Evolutionary conservation across 179 eudicot species (phyloP).

Genomic region (Patellifolia procumbens): DNA sequence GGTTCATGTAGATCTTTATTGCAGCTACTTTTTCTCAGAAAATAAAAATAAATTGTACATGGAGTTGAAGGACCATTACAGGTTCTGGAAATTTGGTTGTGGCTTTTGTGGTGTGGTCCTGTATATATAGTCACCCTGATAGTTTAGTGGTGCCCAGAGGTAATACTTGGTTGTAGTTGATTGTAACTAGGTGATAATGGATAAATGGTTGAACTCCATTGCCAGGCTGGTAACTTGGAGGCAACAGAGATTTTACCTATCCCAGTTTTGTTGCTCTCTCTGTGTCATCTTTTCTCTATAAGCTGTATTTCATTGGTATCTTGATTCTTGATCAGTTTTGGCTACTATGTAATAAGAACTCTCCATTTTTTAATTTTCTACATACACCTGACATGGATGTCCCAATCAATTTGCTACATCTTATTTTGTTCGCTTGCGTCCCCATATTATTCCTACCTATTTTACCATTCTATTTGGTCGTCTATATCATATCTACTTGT

Average conservation of each 20-base stretch:
- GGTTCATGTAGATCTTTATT: constrained; percentile 15
- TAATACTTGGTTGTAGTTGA: constrained; percentile 4
- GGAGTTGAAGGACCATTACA: constrained; percentile 21
- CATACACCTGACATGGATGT: too few relatives aligned
- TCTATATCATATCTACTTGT: too few relatives aligned
- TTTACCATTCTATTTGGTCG: too few relatives aligned
- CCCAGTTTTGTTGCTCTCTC: constrained; percentile 3
- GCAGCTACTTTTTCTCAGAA: constrained; percentile 3
- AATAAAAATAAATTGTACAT: constrained; percentile 3
- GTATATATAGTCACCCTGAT: constrained; percentile 9
- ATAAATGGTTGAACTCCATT: constrained; percentile 13
- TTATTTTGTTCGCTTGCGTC: too few relatives aligned
- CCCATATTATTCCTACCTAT: too few relatives aligned
- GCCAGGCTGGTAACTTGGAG: constrained; percentile 29
- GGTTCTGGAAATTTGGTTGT: constrained; percentile 17
- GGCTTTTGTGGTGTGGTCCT: constrained; percentile 28
- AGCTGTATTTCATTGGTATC: not conserved
- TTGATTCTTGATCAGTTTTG: constrained; percentile 2
- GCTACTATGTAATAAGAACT: too few relatives aligned
- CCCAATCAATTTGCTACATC: too few relatives aligned
- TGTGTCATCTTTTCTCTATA: not conserved
- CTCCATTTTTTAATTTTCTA: too few relatives aligned
- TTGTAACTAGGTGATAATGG: constrained; percentile 18
- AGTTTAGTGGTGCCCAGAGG: constrained; percentile 5
- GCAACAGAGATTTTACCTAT: constrained; percentile 18